Evolutionary conservation across 768 basidiomycete genomes (phyloP), one percentile per base, ranked within the genome.

Genomic region (Rhizopogon roseolus): DNA sequence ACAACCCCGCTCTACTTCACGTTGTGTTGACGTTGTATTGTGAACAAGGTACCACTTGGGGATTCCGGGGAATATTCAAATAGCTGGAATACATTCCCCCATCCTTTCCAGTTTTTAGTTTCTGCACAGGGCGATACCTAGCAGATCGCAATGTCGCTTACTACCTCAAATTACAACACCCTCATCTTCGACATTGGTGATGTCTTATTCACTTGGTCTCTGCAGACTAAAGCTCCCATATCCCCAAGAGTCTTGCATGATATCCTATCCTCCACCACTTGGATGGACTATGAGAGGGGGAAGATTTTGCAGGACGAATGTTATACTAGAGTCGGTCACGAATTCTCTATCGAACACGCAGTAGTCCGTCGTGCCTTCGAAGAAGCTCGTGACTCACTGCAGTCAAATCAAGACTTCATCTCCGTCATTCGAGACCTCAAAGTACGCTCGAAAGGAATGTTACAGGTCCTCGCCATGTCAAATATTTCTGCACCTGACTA

Each of bases 401-500:
- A 68, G 38, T 68, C 75, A 7, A 71, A 83, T 58, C 60, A 73
- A 27, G 65, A 71, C n/a, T 67, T 81, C 59, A 73, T 80, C 37
- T 58, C 62, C 7, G 64, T 83, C 27, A 75, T 83, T 39, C 71
- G 71, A 2, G 73, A 79, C 46, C 67, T 83, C 40, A 78, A 77
- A 56, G 55, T 58, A 6, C 66, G 73, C 52, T 68, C 70, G 2
- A 52, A 66, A 10, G 66, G 64, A 17, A 50, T 61, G 6, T 62
- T 80, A 1, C 69, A 64, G 13, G 71, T 83, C 36, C 81, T 76
- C 49, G 81, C 80, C 32, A 80, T 82, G 78, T 81, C 80, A 36
- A 84, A 84, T 63, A 82, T 84, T 27, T 81, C 81, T 16, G 58
- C 68, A 0, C 78, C 79, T 8, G 81, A 83, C 58, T 81, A 74